Percentiles rank a stretch among this genome's conserved stretches.
These are phyloP conservation scores for Syzygium malaccense DNA, from an alignment of 441 rosid genomes.

Conservation along the genomic window DNA sequence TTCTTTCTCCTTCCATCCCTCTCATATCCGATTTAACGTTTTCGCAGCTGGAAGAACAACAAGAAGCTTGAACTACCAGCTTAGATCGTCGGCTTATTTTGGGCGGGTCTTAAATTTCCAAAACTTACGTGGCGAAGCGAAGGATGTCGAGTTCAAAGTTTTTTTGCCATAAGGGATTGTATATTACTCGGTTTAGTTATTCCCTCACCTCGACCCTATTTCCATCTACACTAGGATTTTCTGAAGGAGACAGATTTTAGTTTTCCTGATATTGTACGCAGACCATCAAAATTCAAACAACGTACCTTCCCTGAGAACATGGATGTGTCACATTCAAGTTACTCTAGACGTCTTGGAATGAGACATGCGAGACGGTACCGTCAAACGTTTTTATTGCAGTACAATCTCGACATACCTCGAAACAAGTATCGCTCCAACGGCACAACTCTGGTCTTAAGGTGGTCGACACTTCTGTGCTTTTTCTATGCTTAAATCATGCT, in stretches of 20 bases:
- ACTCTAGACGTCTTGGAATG: background rate
- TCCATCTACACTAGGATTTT: background rate
- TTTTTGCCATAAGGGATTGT: background rate
- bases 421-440: background rate
- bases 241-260: background rate
- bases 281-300: background rate
- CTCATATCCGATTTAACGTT: background rate
- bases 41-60: conserved; percentile 51
- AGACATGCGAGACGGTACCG: background rate
- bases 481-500: background rate
- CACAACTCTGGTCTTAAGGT: background rate
- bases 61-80: conserved; percentile 50
- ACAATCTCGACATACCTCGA: background rate
- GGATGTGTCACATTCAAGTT: background rate
- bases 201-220: background rate
- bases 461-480: background rate
- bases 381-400: background rate
- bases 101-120: background rate
- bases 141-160: background rate
- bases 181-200: background rate
- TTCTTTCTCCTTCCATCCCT: background rate
- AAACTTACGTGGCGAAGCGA: background rate
- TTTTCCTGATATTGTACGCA: background rate
- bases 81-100: conserved; percentile 1
- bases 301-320: background rate